Evolutionary conservation across 352 stramenopile genomes (phyloP), one percentile per base, ranked within the genome.

Genomic region (Pythium pectinolyticum): DNA sequence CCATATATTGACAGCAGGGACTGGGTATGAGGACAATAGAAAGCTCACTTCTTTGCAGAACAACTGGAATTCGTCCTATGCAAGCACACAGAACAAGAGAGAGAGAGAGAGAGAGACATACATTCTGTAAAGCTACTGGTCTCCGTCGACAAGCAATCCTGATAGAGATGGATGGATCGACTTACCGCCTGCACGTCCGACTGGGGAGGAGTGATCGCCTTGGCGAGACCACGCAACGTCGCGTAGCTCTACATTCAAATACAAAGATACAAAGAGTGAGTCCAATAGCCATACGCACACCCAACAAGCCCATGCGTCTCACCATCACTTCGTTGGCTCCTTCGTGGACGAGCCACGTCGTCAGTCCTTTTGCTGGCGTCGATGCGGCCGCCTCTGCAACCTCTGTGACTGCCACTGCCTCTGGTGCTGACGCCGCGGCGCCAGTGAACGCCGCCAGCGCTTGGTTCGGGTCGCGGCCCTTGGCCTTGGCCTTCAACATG

Each of bases 281-380:
- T 28, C 27, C 9, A 20, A 15, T n/a, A 11, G 41, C 9, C n/a
- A 15, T n/a, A 11, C 45, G 14, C 40, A 43, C 11, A 22, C 8
- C 7, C 19, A 46, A 10, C 19, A 46, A 25, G 14, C 17, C 4
- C 17, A 5, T 0, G 4, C 28, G 6, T 37, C 57, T 19, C 68
- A 91, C 80, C 71, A 90, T 65, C 34, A 89, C 51, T 70, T 90
- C 80, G 58, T 92, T 90, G 19, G 81, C 68, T 51, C 83, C 80
- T 9, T 84, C 69, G 56, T 90, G 87, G 47, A 92, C 83, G 41
- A 88, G 46, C 83, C 83, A 92, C 15, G 80, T 88, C 22, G 83
- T 84, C 31, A 90, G 60, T 9, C 83, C 81, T 32, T 78, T 82
- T 3, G 45, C 53, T 3, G 58, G 46, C 8, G 54, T 51, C 25